A percentile compares a stretch with the other conserved stretches of the same genome.
These are phyloP conservation scores for Malus domestica DNA, from an alignment of 306 rosid genomes.

Conservation along the genomic window ASM211411v1 NC_041801.1:5612001-5612500, in stretches of 20 bases:
- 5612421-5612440: not conserved
- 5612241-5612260: constrained; percentile 3
- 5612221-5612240: not conserved
- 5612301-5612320: not conserved
- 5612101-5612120: constrained; percentile 45
- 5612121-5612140: too few species aligned
- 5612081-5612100: constrained; percentile 65
- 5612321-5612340: not conserved
- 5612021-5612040: constrained; percentile 50
- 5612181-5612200: constrained; percentile 74
- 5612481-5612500: not conserved
- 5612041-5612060: constrained; percentile 71
- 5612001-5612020: not conserved
- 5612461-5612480: not conserved
- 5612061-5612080: constrained; percentile 77
- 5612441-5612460: not conserved
- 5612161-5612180: constrained; percentile 45
- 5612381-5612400: not conserved
- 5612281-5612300: not conserved
- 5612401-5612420: not conserved
- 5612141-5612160: constrained; percentile 21
- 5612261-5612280: constrained; percentile 13
- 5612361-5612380: not conserved
- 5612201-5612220: constrained; percentile 72
- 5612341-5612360: not conserved